Percentiles rank a stretch among this genome's conserved stretches.
phyloP scores from a whole-genome alignment of 2,329 filamentous ascomycete species.

The Sclerotiophoma versabilis region DNA sequence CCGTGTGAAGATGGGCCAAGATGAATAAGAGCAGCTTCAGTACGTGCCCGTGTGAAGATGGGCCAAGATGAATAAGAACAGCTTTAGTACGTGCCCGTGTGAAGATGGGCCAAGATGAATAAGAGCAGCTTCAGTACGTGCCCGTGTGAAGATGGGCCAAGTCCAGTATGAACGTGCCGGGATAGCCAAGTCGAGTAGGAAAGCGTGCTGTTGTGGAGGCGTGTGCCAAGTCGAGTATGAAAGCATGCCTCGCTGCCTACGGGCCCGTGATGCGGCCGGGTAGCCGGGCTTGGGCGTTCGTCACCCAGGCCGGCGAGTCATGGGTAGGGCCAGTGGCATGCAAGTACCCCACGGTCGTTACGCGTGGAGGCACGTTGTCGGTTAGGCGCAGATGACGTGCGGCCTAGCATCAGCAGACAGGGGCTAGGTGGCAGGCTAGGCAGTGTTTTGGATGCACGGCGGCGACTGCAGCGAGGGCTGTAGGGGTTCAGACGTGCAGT shows the following conservation, averaged over 20 bases:
- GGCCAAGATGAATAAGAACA: no score
- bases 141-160: no score
- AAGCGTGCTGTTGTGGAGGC: not conserved
- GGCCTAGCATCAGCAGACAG: not conserved
- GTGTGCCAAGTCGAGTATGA: not conserved
- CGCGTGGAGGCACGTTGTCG: constrained; percentile 2
- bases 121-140: no score
- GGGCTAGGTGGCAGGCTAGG: not conserved
- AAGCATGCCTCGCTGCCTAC: not conserved
- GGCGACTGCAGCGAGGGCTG: not conserved
- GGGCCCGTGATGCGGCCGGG: not conserved
- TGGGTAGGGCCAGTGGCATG: constrained; percentile 8
- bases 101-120: no score
- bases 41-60: no score
- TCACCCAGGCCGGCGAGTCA: constrained; percentile 4
- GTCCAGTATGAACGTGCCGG: not conserved
- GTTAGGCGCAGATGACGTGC: constrained; percentile 14
- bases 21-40: no score
- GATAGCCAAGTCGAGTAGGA: not conserved
- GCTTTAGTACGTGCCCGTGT: no score
- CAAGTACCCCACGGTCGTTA: constrained; percentile 7
- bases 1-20: no score
- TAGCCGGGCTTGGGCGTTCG: not conserved
- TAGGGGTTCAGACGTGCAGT: not conserved
- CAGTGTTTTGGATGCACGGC: not conserved